Evolutionary conservation across 1,284 basidiomycete genomes (phyloP).

Genomic region (Trichosporon sp.): DNA sequence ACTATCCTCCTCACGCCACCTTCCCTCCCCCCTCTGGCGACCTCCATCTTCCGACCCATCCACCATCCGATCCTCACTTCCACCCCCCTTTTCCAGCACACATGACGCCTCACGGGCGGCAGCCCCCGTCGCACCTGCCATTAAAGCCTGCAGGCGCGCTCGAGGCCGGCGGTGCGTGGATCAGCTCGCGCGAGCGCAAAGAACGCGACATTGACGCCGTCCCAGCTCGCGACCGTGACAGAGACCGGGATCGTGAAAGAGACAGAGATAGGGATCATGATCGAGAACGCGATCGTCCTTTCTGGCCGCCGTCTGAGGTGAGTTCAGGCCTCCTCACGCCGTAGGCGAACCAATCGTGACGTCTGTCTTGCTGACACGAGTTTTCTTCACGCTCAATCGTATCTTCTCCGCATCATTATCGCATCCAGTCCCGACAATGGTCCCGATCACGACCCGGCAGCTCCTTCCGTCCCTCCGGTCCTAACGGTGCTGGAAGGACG

Average conservation of each 20-base stretch:
- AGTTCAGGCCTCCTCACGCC: conserved; percentile 3
- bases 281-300: conserved; percentile 9
- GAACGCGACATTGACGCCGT: conserved; percentile 34
- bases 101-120: conserved; percentile 36
- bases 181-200: conserved; percentile 22
- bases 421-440: conserved; percentile 25
- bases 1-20: conserved; percentile 13
- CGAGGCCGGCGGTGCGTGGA: conserved; percentile 25
- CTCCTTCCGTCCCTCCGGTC: conserved; percentile 26
- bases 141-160: conserved; percentile 32
- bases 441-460: conserved; percentile 22
- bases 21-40: conserved; percentile 6
- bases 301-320: conserved; percentile 29
- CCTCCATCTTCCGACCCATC: conserved; percentile 1
- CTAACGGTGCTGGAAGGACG: conserved; percentile 27
- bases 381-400: not conserved
- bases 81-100: conserved; percentile 12
- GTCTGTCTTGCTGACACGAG: conserved; percentile 1
- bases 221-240: conserved; percentile 29
- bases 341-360: not conserved
- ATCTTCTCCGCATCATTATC: not conserved
- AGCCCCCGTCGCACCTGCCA: conserved; percentile 34
- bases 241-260: conserved; percentile 18
- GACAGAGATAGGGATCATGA: conserved; percentile 19
- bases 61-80: not conserved